phyloP scores from a whole-genome alignment of 2,329 filamentous ascomycete genomes.

The Didymella segeticola region DNA sequence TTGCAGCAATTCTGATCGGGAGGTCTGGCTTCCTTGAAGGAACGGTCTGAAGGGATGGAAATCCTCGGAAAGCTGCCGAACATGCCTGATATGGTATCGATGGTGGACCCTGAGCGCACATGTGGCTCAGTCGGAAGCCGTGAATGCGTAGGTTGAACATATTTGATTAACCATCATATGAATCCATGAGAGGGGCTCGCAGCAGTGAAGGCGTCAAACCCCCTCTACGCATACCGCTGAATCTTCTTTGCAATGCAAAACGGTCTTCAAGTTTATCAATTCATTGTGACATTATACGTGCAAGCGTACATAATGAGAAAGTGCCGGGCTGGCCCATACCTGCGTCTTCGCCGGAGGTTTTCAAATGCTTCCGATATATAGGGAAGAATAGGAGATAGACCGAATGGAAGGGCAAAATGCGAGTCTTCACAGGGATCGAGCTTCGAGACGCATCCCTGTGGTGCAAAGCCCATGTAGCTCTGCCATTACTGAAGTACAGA shows the following conservation, averaged over 20 bases:
- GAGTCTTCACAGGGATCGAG: neutral
- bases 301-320: neutral
- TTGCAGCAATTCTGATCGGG: neutral
- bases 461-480: neutral
- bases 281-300: neutral
- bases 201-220: too few species aligned
- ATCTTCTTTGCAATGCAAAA: too few species aligned
- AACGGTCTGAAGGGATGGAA: neutral
- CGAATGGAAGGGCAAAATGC: neutral
- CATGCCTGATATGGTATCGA: constrained; percentile 1
- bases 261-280: neutral
- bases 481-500: neutral
- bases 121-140: neutral
- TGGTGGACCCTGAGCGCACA: constrained; percentile 7
- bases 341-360: neutral
- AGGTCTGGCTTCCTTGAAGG: neutral
- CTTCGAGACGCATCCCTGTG: neutral
- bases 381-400: neutral
- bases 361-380: neutral
- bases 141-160: neutral
- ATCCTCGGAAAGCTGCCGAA: constrained; percentile 11
- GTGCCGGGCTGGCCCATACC: neutral
- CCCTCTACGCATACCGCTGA: neutral
- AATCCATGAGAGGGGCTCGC: too few species aligned
- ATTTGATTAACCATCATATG: neutral